A percentile compares a stretch with the other conserved stretches of the same genome.
phyloP scores from a whole-genome alignment of 2,329 filamentous ascomycete genomes.

The Aspergillus brunneoviolaceus region DNA sequence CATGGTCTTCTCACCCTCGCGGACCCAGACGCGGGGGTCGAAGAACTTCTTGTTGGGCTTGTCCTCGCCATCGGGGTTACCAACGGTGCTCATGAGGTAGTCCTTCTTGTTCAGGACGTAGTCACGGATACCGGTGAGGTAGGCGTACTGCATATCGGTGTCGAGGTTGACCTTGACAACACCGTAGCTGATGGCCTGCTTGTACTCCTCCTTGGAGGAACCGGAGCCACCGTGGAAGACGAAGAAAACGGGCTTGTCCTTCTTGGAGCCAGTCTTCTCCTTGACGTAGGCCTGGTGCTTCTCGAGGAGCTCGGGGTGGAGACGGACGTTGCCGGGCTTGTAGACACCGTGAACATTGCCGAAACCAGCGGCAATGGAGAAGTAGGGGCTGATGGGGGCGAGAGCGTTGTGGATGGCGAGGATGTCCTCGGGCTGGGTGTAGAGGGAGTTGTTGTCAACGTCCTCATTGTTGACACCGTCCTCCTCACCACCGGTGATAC shows the following conservation, averaged over 20 bases:
- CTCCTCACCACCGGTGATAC: slow-evolving; percentile 95
- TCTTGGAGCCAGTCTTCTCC: slow-evolving; percentile 68
- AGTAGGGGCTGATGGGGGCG: slow-evolving; percentile 84
- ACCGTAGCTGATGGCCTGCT: slow-evolving; percentile 83
- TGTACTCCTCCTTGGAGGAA: slow-evolving; percentile 86
- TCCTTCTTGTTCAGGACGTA: slow-evolving; percentile 94
- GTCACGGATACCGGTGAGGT: slow-evolving; percentile 88
- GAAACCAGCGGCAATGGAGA: slow-evolving; percentile 97
- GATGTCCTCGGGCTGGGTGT: slow-evolving; percentile 98
- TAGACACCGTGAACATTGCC: slow-evolving; percentile 99
- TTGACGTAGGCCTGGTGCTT: slow-evolving; percentile 96
- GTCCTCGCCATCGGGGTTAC: slow-evolving; percentile 92
- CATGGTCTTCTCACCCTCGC: slow-evolving; percentile 95
- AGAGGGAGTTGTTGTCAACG: slow-evolving; percentile 94
- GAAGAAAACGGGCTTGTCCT: slow-evolving; percentile 94
- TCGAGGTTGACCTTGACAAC: slow-evolving; percentile 99
- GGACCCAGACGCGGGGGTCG: slow-evolving; percentile 90
- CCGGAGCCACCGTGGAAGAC: slow-evolving; percentile 99
- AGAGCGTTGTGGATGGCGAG: slow-evolving; percentile 87
- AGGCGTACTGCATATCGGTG: slow-evolving; percentile 95
- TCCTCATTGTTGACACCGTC: slow-evolving; percentile 98
- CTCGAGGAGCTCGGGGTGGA: slow-evolving; percentile 90
- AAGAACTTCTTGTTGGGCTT: slow-evolving; percentile 99
- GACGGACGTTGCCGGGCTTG: slow-evolving; percentile 95
- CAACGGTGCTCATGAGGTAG: slow-evolving; percentile 81